Evolutionary conservation across 805 yeast genomes (phyloP).

Genomic region (Metschnikowia dekortorum): DNA sequence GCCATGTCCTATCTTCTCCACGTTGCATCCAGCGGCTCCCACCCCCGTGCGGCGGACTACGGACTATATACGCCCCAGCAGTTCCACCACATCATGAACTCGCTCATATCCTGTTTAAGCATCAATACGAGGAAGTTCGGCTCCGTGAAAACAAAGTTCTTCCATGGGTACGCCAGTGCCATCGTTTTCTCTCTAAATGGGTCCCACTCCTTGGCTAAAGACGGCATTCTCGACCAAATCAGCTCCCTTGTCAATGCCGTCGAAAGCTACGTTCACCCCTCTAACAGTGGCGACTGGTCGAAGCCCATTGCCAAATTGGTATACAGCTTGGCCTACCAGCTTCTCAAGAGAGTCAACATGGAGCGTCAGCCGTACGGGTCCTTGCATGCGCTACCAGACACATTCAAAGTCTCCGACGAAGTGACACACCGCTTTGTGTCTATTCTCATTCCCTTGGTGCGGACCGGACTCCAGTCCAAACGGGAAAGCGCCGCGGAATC

Average conservation of each 20-base stretch:
- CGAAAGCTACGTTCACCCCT: slow-evolving; percentile 85
- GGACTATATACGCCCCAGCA: slow-evolving; percentile 68
- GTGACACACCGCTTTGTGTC: slow-evolving; percentile 42
- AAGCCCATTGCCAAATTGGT: slow-evolving; percentile 60
- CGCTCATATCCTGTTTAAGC: slow-evolving; percentile 42
- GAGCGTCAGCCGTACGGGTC: slow-evolving; percentile 40
- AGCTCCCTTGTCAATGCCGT: slow-evolving; percentile 60
- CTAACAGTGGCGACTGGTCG: slow-evolving; percentile 90
- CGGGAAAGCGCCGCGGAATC: slow-evolving; percentile 49
- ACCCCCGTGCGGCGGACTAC: slow-evolving; percentile 24
- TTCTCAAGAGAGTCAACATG: slow-evolving; percentile 52
- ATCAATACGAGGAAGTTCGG: slow-evolving; percentile 47
- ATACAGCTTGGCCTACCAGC: slow-evolving; percentile 53
- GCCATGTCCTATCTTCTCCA: slow-evolving; percentile 44
- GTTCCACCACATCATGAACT: slow-evolving; percentile 54
- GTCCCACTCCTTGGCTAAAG: slow-evolving; percentile 31
- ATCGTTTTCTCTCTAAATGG: slow-evolving; percentile 64
- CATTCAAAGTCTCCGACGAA: slow-evolving; percentile 32
- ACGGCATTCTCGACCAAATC: slow-evolving; percentile 50
- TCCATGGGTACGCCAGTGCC: slow-evolving; percentile 39
- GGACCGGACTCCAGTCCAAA: slow-evolving; percentile 78
- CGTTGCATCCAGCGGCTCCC: slow-evolving; percentile 16
- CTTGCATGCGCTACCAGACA: slow-evolving; percentile 22
- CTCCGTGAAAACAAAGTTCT: slow-evolving; percentile 36
- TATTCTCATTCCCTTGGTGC: slow-evolving; percentile 51